Percentiles rank a stretch among this genome's conserved stretches.
phyloP scores from a whole-genome alignment of 306 rosid species.

The Lupinus albus region DNA sequence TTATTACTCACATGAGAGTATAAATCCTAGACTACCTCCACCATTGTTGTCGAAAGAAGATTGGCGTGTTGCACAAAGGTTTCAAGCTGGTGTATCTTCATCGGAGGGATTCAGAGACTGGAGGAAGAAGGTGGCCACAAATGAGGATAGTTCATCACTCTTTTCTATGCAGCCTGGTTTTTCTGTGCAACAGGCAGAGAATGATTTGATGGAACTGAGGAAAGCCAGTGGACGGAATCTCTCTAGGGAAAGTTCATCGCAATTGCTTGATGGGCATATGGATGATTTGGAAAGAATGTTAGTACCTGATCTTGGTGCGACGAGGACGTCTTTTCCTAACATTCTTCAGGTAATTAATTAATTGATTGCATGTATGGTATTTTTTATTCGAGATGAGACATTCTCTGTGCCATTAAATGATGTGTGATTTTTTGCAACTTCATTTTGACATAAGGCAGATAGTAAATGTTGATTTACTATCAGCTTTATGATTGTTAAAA shows the following conservation, averaged over 20 bases:
- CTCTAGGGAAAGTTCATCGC: constrained; percentile 57
- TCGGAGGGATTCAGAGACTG: constrained; percentile 63
- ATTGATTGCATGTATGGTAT: constrained; percentile 6
- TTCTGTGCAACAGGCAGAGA: constrained; percentile 66
- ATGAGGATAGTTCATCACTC: constrained; percentile 62
- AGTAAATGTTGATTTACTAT: constrained; percentile 9
- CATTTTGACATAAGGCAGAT: constrained; percentile 11
- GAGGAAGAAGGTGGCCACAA: constrained; percentile 62
- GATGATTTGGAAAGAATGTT: constrained; percentile 58
- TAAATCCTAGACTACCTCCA: constrained; percentile 89
- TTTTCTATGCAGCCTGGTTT: constrained; percentile 77
- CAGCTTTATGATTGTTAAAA: neutral
- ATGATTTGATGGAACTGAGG: constrained; percentile 69
- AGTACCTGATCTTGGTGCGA: constrained; percentile 62
- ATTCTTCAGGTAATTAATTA: constrained; percentile 70
- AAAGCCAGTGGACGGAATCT: constrained; percentile 57
- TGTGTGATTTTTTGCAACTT: constrained; percentile 7
- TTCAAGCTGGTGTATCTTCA: constrained; percentile 68
- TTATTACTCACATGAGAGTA: constrained; percentile 76
- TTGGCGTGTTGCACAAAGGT: constrained; percentile 92
- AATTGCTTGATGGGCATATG: constrained; percentile 53
- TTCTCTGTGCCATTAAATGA: constrained; percentile 3
- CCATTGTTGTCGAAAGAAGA: constrained; percentile 92
- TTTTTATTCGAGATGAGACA: constrained; percentile 4
- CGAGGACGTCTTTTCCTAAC: constrained; percentile 78